phyloP scores from a whole-genome alignment of 139 green algal genomes.

The Parachlorella kessleri region DNA sequence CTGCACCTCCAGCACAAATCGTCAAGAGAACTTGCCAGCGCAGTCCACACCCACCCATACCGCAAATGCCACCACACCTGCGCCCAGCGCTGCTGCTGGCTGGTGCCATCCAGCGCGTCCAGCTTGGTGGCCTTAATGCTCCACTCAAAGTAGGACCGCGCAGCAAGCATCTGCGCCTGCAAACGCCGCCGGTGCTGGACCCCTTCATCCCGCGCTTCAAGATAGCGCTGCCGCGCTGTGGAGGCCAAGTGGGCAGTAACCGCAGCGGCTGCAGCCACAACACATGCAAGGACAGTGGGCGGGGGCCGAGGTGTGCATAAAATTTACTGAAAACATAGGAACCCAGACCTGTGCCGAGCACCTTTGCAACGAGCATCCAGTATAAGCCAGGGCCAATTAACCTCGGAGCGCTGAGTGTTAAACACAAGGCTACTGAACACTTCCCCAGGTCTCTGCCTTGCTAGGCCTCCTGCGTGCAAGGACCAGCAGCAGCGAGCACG shows the following conservation, averaged over 20 bases:
- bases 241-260: slow-evolving; percentile 24
- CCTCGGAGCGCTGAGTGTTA: not conserved
- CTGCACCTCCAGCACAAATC: too few species aligned
- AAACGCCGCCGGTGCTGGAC: slow-evolving; percentile 37
- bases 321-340: not conserved
- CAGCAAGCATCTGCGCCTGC: slow-evolving; percentile 9
- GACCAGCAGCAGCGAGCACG: not conserved
- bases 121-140: slow-evolving; percentile 60
- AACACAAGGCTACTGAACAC: not conserved
- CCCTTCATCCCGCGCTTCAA: slow-evolving; percentile 44
- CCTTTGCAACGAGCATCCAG: not conserved
- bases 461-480: too few species aligned
- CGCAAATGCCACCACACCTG: not conserved
- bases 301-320: not conserved
- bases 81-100: slow-evolving; percentile 20
- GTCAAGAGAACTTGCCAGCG: too few species aligned
- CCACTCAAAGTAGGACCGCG: slow-evolving; percentile 71
- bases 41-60: too few species aligned
- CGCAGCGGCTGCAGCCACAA: slow-evolving; percentile 26
- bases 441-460: too few species aligned
- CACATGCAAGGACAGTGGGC: not conserved
- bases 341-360: not conserved
- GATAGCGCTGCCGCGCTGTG: slow-evolving; percentile 14
- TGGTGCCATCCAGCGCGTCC: slow-evolving; percentile 49
- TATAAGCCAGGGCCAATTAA: not conserved